Evolutionary conservation across 768 basidiomycete genomes (phyloP), one percentile per base, ranked within the genome.

Genomic region (Mycena leptocephala): DNA sequence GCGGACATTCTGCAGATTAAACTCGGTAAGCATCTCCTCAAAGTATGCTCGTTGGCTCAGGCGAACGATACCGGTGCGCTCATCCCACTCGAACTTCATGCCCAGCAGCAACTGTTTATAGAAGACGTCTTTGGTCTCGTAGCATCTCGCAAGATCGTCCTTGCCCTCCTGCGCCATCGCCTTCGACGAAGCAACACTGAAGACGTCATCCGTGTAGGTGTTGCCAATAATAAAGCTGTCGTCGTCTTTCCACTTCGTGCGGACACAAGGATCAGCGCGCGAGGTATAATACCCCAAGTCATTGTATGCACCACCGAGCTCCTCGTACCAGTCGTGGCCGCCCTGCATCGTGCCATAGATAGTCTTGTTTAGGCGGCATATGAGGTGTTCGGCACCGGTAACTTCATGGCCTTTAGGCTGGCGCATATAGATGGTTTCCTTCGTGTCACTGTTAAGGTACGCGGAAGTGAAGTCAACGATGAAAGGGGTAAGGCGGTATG

Each of bases 391-490:
- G 6, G 37, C 24, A 5, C 67, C 55, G n/a, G 24, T 2, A 20
- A 39, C 51, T 53, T 71, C 55, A 30, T 71, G 63, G 3, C 80
- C 80, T 43, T 72, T 55, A 1, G 80, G 80, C 43, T 80, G 81
- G 26, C 67, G 26, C 82, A 83, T 83, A 41, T 80, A 82, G 62
- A 83, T 72, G n/a, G 78, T 71, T 24, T 79, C 74, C 11, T 82
- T 72, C 1, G 80, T 70, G 2, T 77, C 70, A 20, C 81, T 82
- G 63, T 83, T 79, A 0, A 83, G 79, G 65, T 80, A 83, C 2
- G 79, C 81, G 4, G 72, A 70, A 2, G 64, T 67, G 24, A 83
- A 69, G 16, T 83, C 81, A 18, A 83, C 37, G 28, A 69, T 66
- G 20, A n/a, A 63, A 7, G 65, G 48, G 4, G 33, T 18, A 4